Base-by-base conservation (phyloP, 768 basidiomycete genomes). In the Serendipita indica region DNA sequence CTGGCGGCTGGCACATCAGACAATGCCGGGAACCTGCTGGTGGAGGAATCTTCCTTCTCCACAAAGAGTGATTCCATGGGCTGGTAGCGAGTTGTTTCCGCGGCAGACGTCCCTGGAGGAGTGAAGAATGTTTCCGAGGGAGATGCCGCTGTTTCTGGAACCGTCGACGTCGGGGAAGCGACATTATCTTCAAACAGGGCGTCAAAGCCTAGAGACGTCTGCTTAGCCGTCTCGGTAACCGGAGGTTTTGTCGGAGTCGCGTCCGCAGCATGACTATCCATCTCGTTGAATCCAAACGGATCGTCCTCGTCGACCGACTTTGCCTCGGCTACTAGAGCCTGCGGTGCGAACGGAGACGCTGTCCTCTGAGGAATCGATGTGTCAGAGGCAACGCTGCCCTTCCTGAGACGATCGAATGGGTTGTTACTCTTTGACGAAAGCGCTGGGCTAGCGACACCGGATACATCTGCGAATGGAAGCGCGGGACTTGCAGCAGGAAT, bases 321-420 rank as follows among this genome's bases (percentile, higher is more conserved):
- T 33, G 34, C 56, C 18, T 57, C 57, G 7, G 56, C 35, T 25
- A 58, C 28, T 22, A 39, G 60, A 25, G 13, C 56, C 46, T 62
- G 39, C 30, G 61, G 46, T 18, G 22, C 58, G 45, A 37, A 57
- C 25, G 34, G 63, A 57, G 67, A 61, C 12, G 63, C 67, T 0
- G 46, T 41, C 28, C 58, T 43, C 33, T 78, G 78, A 32, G 71
- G 70, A 2, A 66, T 64, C 32, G 69, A 62, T 46, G 72, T 75
- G 25, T 73, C 62, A 7, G 63, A 70, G 34, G 75, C 68, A 72
- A 76, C 74, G 1, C 46, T 60, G 32, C 30, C 35, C 41, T 43
- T 35, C 18, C 35, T 73, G 30, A 92, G 69, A 45, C 84, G 74
- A 60, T 89, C 91, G 66, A 97, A 97, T 2, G 92, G 93, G 68